Evolutionary conservation across 177 flowering plant genomes (phyloP).

Genomic region (Tripterygium wilfordii): DNA sequence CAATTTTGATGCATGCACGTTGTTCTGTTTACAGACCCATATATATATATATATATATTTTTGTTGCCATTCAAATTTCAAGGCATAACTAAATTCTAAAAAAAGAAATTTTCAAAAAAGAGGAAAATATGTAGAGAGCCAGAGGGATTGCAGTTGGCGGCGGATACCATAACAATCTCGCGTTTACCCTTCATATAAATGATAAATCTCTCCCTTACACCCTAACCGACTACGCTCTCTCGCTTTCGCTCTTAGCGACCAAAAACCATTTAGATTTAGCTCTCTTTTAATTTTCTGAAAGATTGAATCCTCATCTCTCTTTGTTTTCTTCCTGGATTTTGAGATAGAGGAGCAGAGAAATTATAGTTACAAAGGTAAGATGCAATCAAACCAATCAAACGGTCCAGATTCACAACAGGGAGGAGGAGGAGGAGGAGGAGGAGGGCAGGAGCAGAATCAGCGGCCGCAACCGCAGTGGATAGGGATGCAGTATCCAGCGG

Average conservation of each 20-base stretch:
- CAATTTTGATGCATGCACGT: no score
- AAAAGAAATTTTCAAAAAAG: no score
- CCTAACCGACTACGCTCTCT: conserved; percentile 5
- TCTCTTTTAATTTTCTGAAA: background rate
- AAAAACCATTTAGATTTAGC: conserved; percentile 1
- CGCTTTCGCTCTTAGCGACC: background rate
- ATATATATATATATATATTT: no score
- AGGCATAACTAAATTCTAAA: no score
- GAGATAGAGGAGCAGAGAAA: background rate
- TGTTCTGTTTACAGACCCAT: no score
- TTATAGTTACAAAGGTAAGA: conserved; percentile 6
- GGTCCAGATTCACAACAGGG: conserved; percentile 20
- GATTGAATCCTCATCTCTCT: background rate
- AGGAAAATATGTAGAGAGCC: no score
- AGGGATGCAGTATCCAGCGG: conserved; percentile 80
- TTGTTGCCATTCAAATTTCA: no score
- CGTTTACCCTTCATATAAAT: conserved; percentile 1
- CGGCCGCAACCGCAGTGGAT: conserved; percentile 33
- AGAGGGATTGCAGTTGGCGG: conserved; percentile 14
- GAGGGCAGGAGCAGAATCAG: conserved; percentile 14
- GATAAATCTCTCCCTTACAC: conserved; percentile 15
- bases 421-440: no score
- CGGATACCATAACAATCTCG: conserved; percentile 16
- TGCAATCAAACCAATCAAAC: conserved; percentile 51
- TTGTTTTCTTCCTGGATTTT: background rate